phyloP scores from a whole-genome alignment of 2,329 filamentous ascomycete species.

The Xylariaceae sp. region DNA sequence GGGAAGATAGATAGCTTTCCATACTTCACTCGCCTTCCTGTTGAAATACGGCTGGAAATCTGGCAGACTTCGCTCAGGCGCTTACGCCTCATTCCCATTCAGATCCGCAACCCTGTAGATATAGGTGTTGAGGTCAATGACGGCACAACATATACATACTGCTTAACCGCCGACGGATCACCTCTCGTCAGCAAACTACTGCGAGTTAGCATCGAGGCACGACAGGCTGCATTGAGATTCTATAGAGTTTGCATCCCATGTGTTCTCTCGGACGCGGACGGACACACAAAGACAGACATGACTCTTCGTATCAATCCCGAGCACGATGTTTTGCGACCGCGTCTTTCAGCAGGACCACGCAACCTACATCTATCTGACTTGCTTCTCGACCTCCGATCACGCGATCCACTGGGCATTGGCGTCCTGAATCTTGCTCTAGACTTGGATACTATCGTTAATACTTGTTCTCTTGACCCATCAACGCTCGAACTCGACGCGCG shows the following conservation, averaged over 20 bases:
- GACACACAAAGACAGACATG: not conserved
- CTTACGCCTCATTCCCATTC: constrained; percentile 4
- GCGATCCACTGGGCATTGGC: constrained; percentile 4
- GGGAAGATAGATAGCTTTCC: not conserved
- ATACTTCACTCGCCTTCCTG: constrained; percentile 2
- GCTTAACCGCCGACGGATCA: not conserved
- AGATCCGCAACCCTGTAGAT: not conserved
- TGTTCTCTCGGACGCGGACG: not conserved
- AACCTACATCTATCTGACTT: not conserved
- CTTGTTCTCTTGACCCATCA: not conserved
- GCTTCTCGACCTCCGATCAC: constrained; percentile 1
- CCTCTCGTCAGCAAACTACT: not conserved
- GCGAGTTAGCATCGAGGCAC: not conserved
- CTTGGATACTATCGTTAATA: not conserved
- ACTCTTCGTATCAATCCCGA: constrained; percentile 11
- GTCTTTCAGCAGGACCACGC: not conserved
- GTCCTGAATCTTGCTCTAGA: constrained; percentile 10
- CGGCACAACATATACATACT: not conserved
- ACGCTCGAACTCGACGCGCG: not conserved
- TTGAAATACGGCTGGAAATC: constrained; percentile 7
- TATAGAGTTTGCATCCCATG: not conserved
- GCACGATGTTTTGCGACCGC: constrained; percentile 5
- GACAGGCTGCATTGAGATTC: not conserved
- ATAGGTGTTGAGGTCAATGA: not conserved
- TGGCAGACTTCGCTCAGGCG: constrained; percentile 10